Base-by-base conservation (phyloP, 2,329 filamentous ascomycete species). In the Trichothecium roseum region DNA sequence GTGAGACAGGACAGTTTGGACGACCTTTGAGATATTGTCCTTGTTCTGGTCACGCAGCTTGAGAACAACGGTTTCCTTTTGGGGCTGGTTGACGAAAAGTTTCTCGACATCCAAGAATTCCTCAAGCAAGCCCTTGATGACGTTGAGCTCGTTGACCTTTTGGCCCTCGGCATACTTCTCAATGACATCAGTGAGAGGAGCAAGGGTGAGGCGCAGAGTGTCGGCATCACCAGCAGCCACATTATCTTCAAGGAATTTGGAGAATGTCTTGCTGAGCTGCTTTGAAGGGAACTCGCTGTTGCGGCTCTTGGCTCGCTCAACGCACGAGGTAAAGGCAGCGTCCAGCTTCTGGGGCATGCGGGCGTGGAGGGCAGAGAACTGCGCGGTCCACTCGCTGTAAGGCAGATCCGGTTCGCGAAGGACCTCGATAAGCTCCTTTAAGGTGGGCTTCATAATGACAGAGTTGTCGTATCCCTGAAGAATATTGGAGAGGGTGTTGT, bases 321-420 rank as follows among this genome's bases (percentile, higher is more conserved):
- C 81, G 30, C 93, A 81, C 50, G 91, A 84, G 10, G 80, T 78
- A 45, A 98, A 81, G 44, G 76, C 78, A 16, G 77, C 60, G 48
- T 95, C 88, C 20, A 98, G 78, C 64, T 89, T 95, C 55, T 89
- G 81, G 0, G 91, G 91, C 84, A 96, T 98, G 50, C 91, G 84
- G 6, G 88, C 84, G 60, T 96, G 89, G n/a, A 98, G 74, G 16
- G 91, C 91, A 33, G 91, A 94, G 47, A 94, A 91, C 54, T 96
- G 87, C 5, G 89, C 84, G 43, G 83, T 87, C 85, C 89, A 98
- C 60, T 98, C 87, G 57, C 89, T 87, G 56, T 91, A 98, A 2
- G 91, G 91, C 43, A 98, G 73, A 51, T 95, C 88, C 2, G 83
- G 78, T 52, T 94, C 77, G 29, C 89, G 81, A 16, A 98, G 74